These are phyloP conservation scores for Trichoderma atroviride DNA, from an alignment of 2,329 filamentous ascomycete species.

Conservation along the genomic window DNA sequence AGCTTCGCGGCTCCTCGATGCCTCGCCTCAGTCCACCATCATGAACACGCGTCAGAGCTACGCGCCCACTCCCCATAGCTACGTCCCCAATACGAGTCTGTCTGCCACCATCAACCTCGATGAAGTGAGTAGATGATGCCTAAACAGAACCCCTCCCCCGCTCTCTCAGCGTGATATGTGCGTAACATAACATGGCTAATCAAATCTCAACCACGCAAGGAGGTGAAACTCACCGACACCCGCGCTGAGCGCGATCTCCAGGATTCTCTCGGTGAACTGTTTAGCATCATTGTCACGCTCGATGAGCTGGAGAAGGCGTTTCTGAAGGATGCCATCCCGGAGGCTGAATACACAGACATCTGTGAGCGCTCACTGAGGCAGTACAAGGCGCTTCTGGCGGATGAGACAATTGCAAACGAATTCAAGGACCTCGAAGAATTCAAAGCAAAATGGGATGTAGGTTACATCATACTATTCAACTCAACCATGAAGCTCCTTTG, in stretches of 20 bases:
- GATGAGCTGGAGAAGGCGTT: conserved; percentile 97
- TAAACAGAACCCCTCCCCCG: not conserved
- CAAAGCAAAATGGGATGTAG: conserved; percentile 87
- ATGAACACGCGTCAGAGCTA: conserved; percentile 71
- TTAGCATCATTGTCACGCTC: conserved; percentile 94
- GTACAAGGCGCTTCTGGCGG: conserved; percentile 90
- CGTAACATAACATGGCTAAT: not conserved
- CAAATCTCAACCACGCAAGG: conserved; percentile 59
- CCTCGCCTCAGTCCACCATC: conserved; percentile 36
- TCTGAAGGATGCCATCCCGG: conserved; percentile 89
- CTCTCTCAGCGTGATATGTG: not conserved
- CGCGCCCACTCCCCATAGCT: conserved; percentile 87
- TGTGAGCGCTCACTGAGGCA: conserved; percentile 93
- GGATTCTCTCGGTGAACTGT: conserved; percentile 94
- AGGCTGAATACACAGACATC: conserved; percentile 93
- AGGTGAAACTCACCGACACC: conserved; percentile 88
- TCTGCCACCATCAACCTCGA: conserved; percentile 92
- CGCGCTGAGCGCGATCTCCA: conserved; percentile 89
- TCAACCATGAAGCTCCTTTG: not conserved
- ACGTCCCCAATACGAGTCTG: conserved; percentile 80
- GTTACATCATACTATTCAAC: conserved; percentile 33
- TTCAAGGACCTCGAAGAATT: conserved; percentile 91
- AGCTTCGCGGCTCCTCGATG: conserved; percentile 34
- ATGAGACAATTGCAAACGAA: conserved; percentile 85
- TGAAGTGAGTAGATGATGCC: conserved; percentile 62